These are phyloP conservation scores for Alternaria atra DNA, from an alignment of 2,329 filamentous ascomycete species.

Conservation along the genomic window DNA sequence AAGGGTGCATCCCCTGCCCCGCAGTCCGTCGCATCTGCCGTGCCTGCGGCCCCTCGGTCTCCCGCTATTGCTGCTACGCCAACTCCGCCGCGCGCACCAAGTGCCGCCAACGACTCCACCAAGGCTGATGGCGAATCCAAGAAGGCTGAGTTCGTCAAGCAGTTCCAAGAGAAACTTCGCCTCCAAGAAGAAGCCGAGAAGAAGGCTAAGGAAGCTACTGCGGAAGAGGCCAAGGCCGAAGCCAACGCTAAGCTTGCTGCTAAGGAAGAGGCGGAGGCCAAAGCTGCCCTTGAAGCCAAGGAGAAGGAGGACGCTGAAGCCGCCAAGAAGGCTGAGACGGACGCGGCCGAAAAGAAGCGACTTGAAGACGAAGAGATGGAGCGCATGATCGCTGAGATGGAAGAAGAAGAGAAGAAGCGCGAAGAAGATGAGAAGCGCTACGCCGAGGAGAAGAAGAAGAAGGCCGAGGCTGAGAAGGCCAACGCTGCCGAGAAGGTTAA, in stretches of 20 bases:
- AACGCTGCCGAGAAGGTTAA: conserved; percentile 55
- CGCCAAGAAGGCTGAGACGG: conserved; percentile 54
- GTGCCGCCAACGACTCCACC: conserved; percentile 66
- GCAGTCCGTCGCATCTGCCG: conserved; percentile 46
- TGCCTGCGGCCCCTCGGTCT: conserved; percentile 64
- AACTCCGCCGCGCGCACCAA: conserved; percentile 72
- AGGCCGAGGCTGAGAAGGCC: conserved; percentile 67
- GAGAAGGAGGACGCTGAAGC: conserved; percentile 43
- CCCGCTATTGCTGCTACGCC: conserved; percentile 74
- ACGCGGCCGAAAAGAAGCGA: conserved; percentile 47
- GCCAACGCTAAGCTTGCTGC: conserved; percentile 64
- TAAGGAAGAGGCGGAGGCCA: conserved; percentile 52
- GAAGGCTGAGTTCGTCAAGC: conserved; percentile 68
- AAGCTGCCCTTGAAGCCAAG: conserved; percentile 39
- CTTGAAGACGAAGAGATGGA: conserved; percentile 57
- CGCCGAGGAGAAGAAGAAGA: conserved; percentile 73
- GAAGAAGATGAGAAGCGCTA: conserved; percentile 76
- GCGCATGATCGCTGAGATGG: conserved; percentile 72
- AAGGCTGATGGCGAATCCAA: conserved; percentile 73
- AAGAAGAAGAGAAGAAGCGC: conserved; percentile 53
- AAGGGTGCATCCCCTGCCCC: conserved; percentile 53
- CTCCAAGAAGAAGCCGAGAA: conserved; percentile 67
- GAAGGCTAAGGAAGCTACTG: conserved; percentile 57
- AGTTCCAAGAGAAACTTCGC: conserved; percentile 66
- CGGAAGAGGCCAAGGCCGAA: conserved; percentile 53